phyloP scores from a whole-genome alignment of 2,329 filamentous ascomycete species.

The Parastagonospora nodorum region DNA sequence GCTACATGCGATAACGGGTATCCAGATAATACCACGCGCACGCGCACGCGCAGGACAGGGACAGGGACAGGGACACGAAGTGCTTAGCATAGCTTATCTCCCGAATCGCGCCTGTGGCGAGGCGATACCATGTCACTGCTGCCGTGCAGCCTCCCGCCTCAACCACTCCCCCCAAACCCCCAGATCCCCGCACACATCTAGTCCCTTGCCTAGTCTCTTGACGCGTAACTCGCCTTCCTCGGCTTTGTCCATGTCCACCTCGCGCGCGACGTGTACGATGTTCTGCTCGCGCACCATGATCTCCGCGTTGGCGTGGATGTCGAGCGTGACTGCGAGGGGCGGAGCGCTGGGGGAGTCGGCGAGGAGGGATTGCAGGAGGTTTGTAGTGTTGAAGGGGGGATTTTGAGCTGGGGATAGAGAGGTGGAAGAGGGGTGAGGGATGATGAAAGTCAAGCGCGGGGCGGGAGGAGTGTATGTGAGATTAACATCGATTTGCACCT shows the following conservation, averaged over 20 bases:
- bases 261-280: conserved; percentile 42
- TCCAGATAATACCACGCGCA: too few species aligned
- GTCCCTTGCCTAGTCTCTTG: conserved; percentile 48
- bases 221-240: conserved; percentile 23
- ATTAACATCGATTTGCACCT: conserved; percentile 35
- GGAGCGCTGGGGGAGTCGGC: conserved; percentile 23
- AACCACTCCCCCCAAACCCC: conserved; percentile 60
- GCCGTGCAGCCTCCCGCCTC: conserved; percentile 28
- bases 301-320: conserved; percentile 64
- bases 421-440: conserved; percentile 32
- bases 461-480: conserved; percentile 39
- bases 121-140: too few species aligned
- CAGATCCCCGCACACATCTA: conserved; percentile 56
- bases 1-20: too few species aligned
- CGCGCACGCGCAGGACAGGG: too few species aligned
- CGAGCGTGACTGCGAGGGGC: conserved; percentile 59
- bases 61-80: too few species aligned
- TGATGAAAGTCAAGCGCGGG: conserved; percentile 37
- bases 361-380: conserved; percentile 9
- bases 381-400: conserved; percentile 1
- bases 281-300: conserved; percentile 66
- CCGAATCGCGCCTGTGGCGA: too few species aligned
- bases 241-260: conserved; percentile 37
- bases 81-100: too few species aligned
- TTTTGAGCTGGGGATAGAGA: not conserved